phyloP scores from a whole-genome alignment of 805 yeast genomes.

The Saccharomycopsis vini region DNA sequence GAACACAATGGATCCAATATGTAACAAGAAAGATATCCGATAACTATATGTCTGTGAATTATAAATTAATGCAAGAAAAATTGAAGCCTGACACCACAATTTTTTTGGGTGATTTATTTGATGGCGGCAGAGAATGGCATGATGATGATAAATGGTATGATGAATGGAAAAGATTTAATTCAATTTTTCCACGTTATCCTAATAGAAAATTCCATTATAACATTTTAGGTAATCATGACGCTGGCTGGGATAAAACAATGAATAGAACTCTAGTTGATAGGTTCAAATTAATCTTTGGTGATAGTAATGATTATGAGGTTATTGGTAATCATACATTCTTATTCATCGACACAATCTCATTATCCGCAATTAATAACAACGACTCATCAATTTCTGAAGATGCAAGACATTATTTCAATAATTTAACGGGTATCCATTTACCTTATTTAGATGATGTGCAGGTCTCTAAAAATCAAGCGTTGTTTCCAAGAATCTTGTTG shows the following conservation, averaged over 20 bases:
- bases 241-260: slow-evolving; percentile 81
- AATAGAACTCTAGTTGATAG: slow-evolving; percentile 47
- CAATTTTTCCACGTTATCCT: slow-evolving; percentile 53
- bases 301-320: slow-evolving; percentile 36
- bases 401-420: slow-evolving; percentile 45
- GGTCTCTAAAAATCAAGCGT: slow-evolving; percentile 22
- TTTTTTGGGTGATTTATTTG: slow-evolving; percentile 87
- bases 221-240: slow-evolving; percentile 78
- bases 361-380: slow-evolving; percentile 49
- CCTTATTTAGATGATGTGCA: slow-evolving; percentile 11
- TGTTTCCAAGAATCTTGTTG: slow-evolving; percentile 55
- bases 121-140: slow-evolving; percentile 89
- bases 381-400: slow-evolving; percentile 30
- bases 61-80: slow-evolving; percentile 44
- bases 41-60: slow-evolving; percentile 70
- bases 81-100: slow-evolving; percentile 69
- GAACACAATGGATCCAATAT: slow-evolving; percentile 41
- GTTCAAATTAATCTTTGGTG: slow-evolving; percentile 68
- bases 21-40: slow-evolving; percentile 62
- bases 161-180: slow-evolving; percentile 61
- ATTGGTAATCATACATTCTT: slow-evolving; percentile 65
- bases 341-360: slow-evolving; percentile 73
- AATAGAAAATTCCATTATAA: slow-evolving; percentile 32
- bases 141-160: slow-evolving; percentile 52
- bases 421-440: slow-evolving; percentile 22